Evolutionary conservation across 352 stramenopile species (phyloP), one percentile per base, ranked within the genome.

Genomic region (Globisporangium heterothallicum): DNA sequence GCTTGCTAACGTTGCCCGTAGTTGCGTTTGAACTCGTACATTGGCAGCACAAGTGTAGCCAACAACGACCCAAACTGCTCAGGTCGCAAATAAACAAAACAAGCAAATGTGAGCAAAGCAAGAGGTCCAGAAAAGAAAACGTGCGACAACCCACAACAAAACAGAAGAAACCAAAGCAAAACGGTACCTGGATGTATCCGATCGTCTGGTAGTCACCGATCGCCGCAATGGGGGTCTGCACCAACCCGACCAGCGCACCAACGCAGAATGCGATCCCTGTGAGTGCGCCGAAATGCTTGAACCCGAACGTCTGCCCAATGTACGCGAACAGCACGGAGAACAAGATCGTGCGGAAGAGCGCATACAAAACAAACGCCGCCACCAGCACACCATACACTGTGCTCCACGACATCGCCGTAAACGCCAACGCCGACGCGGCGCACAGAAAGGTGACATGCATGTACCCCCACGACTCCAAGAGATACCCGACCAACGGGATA

Each of bases 291-390:
- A 88, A 94, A 62, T 94, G 85, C 49, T 81, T 72, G 64, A 93
- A 94, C 24, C 86, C 86, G 32, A 96, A 85, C 41, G 66, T 72
- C 42, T 88, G 69, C 13, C 81, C 81, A 19, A 96, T 47, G 25
- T 85, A 90, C 42, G 80, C 77, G 57, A 95, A 95, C 42, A 91
- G 68, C 53, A 92, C 64, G 27, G 84, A 74, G 51, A 88, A 96
- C 24, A 94, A 67, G 64, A 90, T 86, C 44, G 83, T 82, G 40
- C 86, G 70, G 55, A 92, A 95, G 26, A 94, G 68, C 4, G 79
- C 70, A 59, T 96, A 94, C 3, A 74, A 64, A 25, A 75, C 49
- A 53, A 95, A 96, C 26, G 68, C 69, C 2, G 57, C 53, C 19
- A 90, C 47, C 44, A 93, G 72, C 42, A 64, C 42, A 4, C 7